phyloP scores from a whole-genome alignment of 108 stramenopile genomes.

The Discostella stelligeroides region DNA sequence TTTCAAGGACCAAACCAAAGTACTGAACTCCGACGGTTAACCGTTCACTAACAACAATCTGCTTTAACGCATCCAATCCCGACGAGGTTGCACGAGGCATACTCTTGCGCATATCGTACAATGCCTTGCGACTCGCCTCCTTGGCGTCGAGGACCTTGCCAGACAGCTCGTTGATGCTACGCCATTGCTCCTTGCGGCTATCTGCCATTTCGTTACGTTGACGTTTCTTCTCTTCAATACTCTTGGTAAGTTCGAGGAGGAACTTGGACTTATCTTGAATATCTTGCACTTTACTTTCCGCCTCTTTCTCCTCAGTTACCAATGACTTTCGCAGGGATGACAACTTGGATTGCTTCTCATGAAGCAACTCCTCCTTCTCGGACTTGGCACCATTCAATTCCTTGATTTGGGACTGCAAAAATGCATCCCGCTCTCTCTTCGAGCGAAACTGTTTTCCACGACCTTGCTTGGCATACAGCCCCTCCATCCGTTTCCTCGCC shows the following conservation, averaged over 20 bases:
- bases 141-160: constrained; percentile 71
- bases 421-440: constrained; percentile 83
- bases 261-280: constrained; percentile 51
- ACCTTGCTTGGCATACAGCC: constrained; percentile 91
- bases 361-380: constrained; percentile 64
- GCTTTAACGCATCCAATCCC: constrained; percentile 83
- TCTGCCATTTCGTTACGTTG: constrained; percentile 74
- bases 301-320: constrained; percentile 33
- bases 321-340: constrained; percentile 61
- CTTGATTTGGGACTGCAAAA: constrained; percentile 65
- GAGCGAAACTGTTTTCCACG: constrained; percentile 86
- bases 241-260: constrained; percentile 58
- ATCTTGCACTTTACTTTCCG: constrained; percentile 54
- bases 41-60: constrained; percentile 79
- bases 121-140: constrained; percentile 57
- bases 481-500: constrained; percentile 67
- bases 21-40: constrained; percentile 70
- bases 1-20: constrained; percentile 94
- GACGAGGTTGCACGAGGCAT: constrained; percentile 89
- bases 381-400: constrained; percentile 60
- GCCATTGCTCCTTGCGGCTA: constrained; percentile 77
- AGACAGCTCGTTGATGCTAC: constrained; percentile 60
- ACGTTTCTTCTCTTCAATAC: constrained; percentile 68
- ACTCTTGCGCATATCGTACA: constrained; percentile 67
- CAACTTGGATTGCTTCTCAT: constrained; percentile 63